Evolutionary conservation across 768 basidiomycete species (phyloP), one percentile per base, ranked within the genome.

Genomic region (Leccinum boreale): DNA sequence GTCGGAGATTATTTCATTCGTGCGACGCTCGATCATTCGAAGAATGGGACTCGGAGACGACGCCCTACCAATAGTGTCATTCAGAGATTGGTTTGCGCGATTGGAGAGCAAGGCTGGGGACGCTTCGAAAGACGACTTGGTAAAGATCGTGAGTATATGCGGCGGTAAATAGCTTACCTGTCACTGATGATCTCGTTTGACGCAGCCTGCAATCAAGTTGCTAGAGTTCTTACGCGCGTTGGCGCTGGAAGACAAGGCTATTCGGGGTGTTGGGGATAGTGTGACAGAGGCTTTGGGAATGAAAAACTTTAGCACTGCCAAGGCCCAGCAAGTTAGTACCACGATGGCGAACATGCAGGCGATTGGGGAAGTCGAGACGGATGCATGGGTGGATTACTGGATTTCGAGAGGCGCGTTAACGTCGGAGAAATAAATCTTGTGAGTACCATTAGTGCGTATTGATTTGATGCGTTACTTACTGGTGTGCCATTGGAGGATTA

Each of bases 171-270:
- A 12, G 31, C 0, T 31, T 12, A 31, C 12, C 31, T 31, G 15
- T 36, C 14, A 36, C 35, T 35, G 12, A 33, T n/a, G 31, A 19
- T 21, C 1, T 45, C 2, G 7, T 11, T 7, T 6, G 4, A 62
- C 17, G 4, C 36, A 75, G 74, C 75, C 75, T 19, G 74, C 67
- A 1, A 66, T 74, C 52, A 74, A 76, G 53, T 36, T 36, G 7
- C 15, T 15, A 36, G 35, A 36, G 35, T 15, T 36, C 5, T 15
- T 36, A 6, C 35, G 14, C 35, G 35, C 7, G 6, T 36, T 36
- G 7, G 15, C 35, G 15, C 15, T 3, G 5, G 15, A 7, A 14
- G 15, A 15, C 35, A 7, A 36, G 35, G 7, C 35, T 17, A 36
- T 36, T 36, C 35, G 31, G 31, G 31, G 31, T 31, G 31, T 31